These are phyloP conservation scores for Candida sakaeoensis DNA, from an alignment of 805 yeast species.

Conservation along the genomic window DNA sequence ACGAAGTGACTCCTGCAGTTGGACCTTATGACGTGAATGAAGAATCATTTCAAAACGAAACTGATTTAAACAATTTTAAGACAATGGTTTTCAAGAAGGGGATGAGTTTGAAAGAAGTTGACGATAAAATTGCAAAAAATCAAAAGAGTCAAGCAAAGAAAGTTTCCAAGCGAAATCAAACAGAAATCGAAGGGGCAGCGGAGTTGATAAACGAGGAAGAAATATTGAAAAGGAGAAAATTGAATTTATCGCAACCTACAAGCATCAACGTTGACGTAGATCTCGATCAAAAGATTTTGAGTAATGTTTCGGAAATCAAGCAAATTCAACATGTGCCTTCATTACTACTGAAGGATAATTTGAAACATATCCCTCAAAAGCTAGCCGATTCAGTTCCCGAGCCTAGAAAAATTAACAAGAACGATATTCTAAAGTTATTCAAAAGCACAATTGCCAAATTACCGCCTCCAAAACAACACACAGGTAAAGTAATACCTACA, in stretches of 20 bases:
- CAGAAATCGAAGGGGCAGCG: slow-evolving; percentile 23
- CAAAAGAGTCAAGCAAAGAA: slow-evolving; percentile 16
- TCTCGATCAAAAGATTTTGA: slow-evolving; percentile 30
- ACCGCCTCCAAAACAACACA: slow-evolving; percentile 39
- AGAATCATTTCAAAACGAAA: slow-evolving; percentile 47
- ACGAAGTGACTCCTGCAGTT: slow-evolving; percentile 62
- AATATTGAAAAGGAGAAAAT: slow-evolving; percentile 20
- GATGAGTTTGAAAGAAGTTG: slow-evolving; percentile 34
- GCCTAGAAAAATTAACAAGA: slow-evolving; percentile 10
- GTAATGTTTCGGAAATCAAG: slow-evolving; percentile 6
- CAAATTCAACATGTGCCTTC: not conserved
- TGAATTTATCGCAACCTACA: slow-evolving; percentile 25
- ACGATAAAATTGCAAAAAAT: slow-evolving; percentile 25
- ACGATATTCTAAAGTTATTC: slow-evolving; percentile 10
- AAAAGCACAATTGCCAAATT: slow-evolving; percentile 17
- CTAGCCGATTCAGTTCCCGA: not conserved
- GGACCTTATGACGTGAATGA: slow-evolving; percentile 67
- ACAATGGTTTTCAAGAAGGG: slow-evolving; percentile 43
- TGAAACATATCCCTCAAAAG: not conserved
- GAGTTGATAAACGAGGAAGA: slow-evolving; percentile 17
- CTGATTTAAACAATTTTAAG: slow-evolving; percentile 40
- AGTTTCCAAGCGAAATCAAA: slow-evolving; percentile 15
- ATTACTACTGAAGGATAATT: not conserved
- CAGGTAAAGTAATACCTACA: slow-evolving; percentile 31
- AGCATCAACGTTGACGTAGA: slow-evolving; percentile 10